Conservation (phyloP, 441 rosid species). For the Hura crepitans region DNA sequence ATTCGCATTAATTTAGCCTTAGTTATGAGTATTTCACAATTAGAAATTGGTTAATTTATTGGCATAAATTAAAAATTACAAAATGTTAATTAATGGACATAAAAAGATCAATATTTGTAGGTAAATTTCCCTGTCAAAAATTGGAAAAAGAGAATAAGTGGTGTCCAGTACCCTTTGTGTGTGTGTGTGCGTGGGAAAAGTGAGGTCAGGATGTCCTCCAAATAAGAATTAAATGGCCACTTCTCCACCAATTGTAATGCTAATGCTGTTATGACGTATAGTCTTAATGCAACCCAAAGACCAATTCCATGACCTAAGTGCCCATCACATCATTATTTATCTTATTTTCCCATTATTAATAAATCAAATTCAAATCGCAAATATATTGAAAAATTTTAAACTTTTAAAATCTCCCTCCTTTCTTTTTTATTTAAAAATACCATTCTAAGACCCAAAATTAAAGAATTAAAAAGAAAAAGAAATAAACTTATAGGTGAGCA, state of each 20-base stretch:
- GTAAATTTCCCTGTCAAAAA: slow-evolving; percentile 18
- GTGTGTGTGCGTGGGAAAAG: not conserved
- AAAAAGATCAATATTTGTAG: not conserved
- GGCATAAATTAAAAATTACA: no score
- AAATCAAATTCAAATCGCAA: no score
- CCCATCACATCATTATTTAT: slow-evolving; percentile 6
- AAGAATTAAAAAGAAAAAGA: not conserved
- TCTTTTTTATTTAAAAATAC: no score
- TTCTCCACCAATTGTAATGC: not conserved
- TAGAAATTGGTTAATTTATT: no score
- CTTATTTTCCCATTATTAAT: not conserved
- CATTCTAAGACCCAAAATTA: not conserved
- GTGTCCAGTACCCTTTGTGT: not conserved
- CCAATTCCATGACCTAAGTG: slow-evolving; percentile 5
- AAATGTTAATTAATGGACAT: no score
- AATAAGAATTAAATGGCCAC: not conserved
- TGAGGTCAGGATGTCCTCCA: not conserved
- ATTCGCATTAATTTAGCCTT: no score
- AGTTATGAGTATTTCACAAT: no score
- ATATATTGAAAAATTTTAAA: no score
- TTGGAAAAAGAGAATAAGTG: not conserved
- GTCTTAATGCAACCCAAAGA: not conserved
- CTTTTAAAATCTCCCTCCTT: no score
- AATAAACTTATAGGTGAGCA: not conserved
- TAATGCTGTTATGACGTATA: not conserved